Base-by-base conservation (phyloP, 2,329 filamentous ascomycete genomes). In the Phaeosphaeria sp. region DNA sequence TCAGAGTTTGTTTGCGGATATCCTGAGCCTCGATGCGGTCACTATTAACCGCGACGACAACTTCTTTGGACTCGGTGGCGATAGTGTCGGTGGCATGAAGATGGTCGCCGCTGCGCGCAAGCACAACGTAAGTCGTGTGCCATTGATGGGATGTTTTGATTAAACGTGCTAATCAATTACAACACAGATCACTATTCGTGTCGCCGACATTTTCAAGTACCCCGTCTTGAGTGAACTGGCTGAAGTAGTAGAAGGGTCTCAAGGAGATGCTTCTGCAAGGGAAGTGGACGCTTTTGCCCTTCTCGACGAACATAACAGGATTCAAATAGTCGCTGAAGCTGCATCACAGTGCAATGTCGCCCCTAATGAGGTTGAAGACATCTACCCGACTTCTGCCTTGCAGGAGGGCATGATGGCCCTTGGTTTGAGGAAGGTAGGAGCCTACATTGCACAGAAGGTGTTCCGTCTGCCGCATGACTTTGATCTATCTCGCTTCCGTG, bases 141-240 rank as follows among this genome's bases (percentile, higher is more conserved):
- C 3, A 17, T 7, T 15, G 15, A 39, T 17, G 36, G n/a, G 25
- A 3, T 6, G 20, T 4, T 45, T 15, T 44, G 21, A 17, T 15
- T 15, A 6, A 24, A 24, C 3, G 21, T 6, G 6, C 20, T 22
- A n/a, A 45, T 15, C 21, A 3, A 22, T n/a, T 45, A 24, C 20
- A 17, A 13, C 21, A 20, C 21, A 3, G 59, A 79, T 5, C 17
- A 58, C 9, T 8, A 51, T 80, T 3, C 71, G 70, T 2, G 78
- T 81, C 4, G 70, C 71, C 2, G 73, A 76, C 33, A 73, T 78
- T 9, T 80, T 81, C 55, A 57, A 60, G 13, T 54, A 64, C 42
- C 60, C 78, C 79, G 64, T 74, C 40, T 73, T 82, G 7, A 56
- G 72, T 55, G 84, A 86, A 55, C 83, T 87, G 73, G 84, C 85